These are phyloP conservation scores for Blastobotrys parvus DNA, from an alignment of 805 yeast species.

Conservation along the genomic window DNA sequence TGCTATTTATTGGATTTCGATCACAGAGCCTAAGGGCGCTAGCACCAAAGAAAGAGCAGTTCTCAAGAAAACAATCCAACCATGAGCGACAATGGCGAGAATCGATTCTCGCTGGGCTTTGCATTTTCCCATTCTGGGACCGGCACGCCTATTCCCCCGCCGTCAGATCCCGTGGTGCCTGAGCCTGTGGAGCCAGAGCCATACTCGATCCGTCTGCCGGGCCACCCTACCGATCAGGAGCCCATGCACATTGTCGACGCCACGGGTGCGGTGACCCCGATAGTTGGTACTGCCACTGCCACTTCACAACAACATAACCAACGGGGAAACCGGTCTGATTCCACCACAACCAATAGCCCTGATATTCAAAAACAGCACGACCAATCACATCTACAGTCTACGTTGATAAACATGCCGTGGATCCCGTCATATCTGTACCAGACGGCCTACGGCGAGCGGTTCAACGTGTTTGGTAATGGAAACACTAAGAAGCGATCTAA, in stretches of 20 bases:
- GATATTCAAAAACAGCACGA: not conserved
- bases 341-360: not conserved
- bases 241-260: slow-evolving; percentile 2
- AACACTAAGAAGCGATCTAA: not conserved
- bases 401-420: slow-evolving; percentile 3
- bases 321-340: not conserved
- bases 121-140: slow-evolving; percentile 9
- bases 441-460: slow-evolving; percentile 21
- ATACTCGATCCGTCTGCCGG: slow-evolving; percentile 8
- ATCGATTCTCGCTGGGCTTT: slow-evolving; percentile 13
- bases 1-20: too few species aligned
- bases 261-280: slow-evolving; percentile 10
- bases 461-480: slow-evolving; percentile 3
- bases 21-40: too few species aligned
- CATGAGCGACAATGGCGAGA: slow-evolving; percentile 4
- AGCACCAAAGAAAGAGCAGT: too few species aligned
- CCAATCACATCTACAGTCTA: not conserved
- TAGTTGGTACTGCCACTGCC: too few species aligned
- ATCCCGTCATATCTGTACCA: slow-evolving; percentile 15
- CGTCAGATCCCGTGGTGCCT: slow-evolving; percentile 11
- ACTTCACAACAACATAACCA: too few species aligned
- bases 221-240: slow-evolving; percentile 1
- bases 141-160: slow-evolving; percentile 13
- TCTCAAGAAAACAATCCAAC: not conserved
- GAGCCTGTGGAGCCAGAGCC: slow-evolving; percentile 8